A percentile compares a stretch with the other conserved stretches of the same genome.
phyloP scores from a whole-genome alignment of 371 early-diverging fungal species.

The Paramicrosporidium saccamoebae region DNA sequence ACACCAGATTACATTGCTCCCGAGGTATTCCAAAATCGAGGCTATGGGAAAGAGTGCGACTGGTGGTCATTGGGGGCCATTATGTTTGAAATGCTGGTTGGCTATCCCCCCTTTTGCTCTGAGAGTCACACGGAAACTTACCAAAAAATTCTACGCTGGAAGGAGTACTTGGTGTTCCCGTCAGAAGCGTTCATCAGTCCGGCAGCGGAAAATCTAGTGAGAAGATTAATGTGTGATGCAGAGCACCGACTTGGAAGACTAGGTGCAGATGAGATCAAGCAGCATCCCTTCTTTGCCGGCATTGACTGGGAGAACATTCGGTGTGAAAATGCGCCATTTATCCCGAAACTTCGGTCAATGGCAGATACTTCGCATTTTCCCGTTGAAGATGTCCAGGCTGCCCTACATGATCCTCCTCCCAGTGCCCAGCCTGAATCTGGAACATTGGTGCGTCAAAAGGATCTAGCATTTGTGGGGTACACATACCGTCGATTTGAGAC shows the following conservation, averaged over 20 bases:
- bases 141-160: conserved; percentile 83
- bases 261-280: conserved; percentile 49
- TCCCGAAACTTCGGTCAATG: conserved; percentile 67
- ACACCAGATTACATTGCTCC: conserved; percentile 94
- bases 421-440: conserved; percentile 3
- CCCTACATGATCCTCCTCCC: conserved; percentile 10
- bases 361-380: conserved; percentile 93
- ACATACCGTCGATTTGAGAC: conserved; percentile 79
- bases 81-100: conserved; percentile 83
- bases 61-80: conserved; percentile 97
- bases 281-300: conserved; percentile 80
- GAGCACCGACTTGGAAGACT: conserved; percentile 38
- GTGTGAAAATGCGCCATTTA: conserved; percentile 30
- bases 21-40: conserved; percentile 63
- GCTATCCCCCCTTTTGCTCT: conserved; percentile 86
- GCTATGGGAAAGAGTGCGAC: conserved; percentile 90
- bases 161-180: conserved; percentile 51
- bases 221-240: conserved; percentile 49
- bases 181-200: conserved; percentile 61
- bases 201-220: conserved; percentile 68
- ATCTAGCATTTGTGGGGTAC: conserved; percentile 83
- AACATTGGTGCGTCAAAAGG: conserved; percentile 14
- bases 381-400: conserved; percentile 59
- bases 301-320: conserved; percentile 74
- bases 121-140: conserved; percentile 85